Evolutionary conservation across 2,329 filamentous ascomycete genomes (phyloP), one percentile per base, ranked within the genome.

Genomic region (Zymoseptoria ardabiliae): DNA sequence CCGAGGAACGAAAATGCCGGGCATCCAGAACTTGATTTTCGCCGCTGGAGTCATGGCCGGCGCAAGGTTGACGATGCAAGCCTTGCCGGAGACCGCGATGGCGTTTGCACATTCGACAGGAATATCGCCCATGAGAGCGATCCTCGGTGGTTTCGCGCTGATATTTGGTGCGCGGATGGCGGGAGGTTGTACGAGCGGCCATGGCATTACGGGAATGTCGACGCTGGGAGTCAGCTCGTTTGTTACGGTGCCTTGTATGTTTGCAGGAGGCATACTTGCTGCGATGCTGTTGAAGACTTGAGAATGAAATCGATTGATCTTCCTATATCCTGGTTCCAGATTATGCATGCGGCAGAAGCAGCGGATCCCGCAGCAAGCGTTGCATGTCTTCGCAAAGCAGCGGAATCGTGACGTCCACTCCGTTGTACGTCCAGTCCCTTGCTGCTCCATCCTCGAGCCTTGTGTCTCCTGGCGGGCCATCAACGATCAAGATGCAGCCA

Each of bases 401-500:
- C 10, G 53, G 58, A 1, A 59, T 20, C 22, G 49, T 56, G 21
- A 59, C 57, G 3, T 59, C 53, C 8, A 56, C 57, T 28, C 58
- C 58, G 21, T 59, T 53, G 10, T 50, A 9, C 25, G 58, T 57
- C 58, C 54, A 59, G 1, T n/a, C 48, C 19, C 41, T 17, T 8
- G 30, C 19, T 5, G 7, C 28, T 13, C 21, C 28, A 28, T 23
- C 6, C 21, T 28, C 13, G 11, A 20, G 20, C 51, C 22, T 17
- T 2, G 13, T 28, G 13, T 53, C 54, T 17, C 3, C 4, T 1
- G 50, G 54, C 30, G 54, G 50, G 22, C 54, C 30, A 22, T 59
- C 58, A 4, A 50, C 41, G 22, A 59, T 57, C 2, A 59, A 22
- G 21, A 57, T 56, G 28, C 53, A 59, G 6, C 54, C 58, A 21